Evolutionary conservation across 345 rosid species (phyloP), one percentile per base, ranked within the genome.

Genomic region (Bruguiera sexangula): DNA sequence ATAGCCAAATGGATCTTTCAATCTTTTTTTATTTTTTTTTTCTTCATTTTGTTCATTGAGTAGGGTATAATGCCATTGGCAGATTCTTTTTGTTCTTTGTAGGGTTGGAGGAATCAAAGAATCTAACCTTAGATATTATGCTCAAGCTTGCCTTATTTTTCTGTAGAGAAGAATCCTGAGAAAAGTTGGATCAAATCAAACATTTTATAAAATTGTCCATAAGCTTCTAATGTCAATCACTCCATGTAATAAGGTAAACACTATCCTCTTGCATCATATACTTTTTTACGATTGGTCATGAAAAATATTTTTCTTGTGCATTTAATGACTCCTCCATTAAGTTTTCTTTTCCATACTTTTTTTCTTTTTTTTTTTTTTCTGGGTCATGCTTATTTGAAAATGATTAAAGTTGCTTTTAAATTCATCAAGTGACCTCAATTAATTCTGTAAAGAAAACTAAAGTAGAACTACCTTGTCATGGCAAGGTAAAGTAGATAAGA

Each of bases 51-150:
- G 37, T 67, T 66, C 69, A 65, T 72, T 53, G 68, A 32, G 69
- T 37, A 58, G 75, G 75, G 73, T 70, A 70, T 78, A 74, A 80
- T 81, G 81, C 68, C 80, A 81, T 85, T 85, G 94, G 86, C 92
- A 82, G 92, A 83, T 88, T 88, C 92, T 78, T 69, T 87, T 82
- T 82, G 92, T 88, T 85, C 71, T 83, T 82, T 87, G 84, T 70
- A 84, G 85, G 74, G 80, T 63, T 83, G 80, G 73, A 76, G 82
- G 94, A 88, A 84, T 86, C 88, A 86, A 84, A 77, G 85, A 86
- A 90, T 88, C 93, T 82, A 79, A 81, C 85, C 79, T 81, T 83
- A 79, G 89, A 83, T 77, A 76, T 73, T 68, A 65, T 77, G 75
- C 83, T 78, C 74, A 18, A 57, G 29, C 68, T 74, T 66, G 19